These are phyloP conservation scores for Coemansia sp. DNA, from an alignment of 192 early-diverging fungal genomes.

Conservation along the genomic window DNA sequence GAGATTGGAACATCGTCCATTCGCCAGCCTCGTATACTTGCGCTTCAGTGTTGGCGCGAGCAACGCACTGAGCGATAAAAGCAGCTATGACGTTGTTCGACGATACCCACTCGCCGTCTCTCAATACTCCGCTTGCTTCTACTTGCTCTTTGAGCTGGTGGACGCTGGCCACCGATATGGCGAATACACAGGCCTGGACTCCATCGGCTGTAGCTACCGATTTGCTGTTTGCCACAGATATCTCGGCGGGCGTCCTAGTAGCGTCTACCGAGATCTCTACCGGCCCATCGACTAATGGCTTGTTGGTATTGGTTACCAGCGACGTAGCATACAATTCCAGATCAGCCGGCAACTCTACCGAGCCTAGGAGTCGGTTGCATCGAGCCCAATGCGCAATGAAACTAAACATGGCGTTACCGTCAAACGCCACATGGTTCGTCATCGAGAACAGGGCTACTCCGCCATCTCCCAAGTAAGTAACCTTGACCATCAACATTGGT, in stretches of 20 bases:
- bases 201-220: neutral
- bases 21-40: conserved; percentile 28
- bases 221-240: conserved; percentile 13
- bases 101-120: conserved; percentile 39
- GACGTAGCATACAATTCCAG: conserved; percentile 15
- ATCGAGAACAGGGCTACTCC: conserved; percentile 36
- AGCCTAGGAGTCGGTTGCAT: conserved; percentile 17
- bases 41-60: conserved; percentile 32
- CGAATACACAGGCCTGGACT: conserved; percentile 31
- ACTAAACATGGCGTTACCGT: conserved; percentile 49
- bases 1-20: conserved; percentile 46
- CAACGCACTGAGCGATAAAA: conserved; percentile 32
- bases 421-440: conserved; percentile 52
- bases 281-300: neutral
- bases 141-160: conserved; percentile 19
- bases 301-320: conserved; percentile 5
- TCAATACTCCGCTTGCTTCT: conserved; percentile 28
- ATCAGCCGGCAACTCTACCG: conserved; percentile 7
- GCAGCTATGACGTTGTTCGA: conserved; percentile 36
- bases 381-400: conserved; percentile 45
- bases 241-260: conserved; percentile 18
- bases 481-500: conserved; percentile 50
- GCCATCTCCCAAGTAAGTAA: conserved; percentile 39
- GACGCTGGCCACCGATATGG: conserved; percentile 9
- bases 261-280: conserved; percentile 44